Evolutionary conservation across 75 land plant species (phyloP).

Genomic region (Picea glauca): DNA sequence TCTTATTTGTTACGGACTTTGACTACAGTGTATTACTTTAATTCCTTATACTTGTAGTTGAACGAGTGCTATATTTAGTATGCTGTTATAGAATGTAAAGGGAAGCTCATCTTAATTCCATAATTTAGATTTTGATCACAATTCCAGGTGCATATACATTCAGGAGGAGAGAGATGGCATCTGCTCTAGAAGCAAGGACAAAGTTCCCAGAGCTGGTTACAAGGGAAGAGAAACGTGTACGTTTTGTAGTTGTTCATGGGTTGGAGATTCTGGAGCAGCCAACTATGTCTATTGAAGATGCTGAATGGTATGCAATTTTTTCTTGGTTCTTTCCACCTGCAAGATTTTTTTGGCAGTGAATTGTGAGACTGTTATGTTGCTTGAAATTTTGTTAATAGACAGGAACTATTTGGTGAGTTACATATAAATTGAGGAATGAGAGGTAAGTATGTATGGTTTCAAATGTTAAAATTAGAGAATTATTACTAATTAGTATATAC

Average conservation of each 20-base stretch:
- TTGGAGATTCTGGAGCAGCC: constrained; percentile 90
- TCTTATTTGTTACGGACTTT: background rate
- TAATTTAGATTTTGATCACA: background rate
- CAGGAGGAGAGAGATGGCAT: constrained; percentile 95
- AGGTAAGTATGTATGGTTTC: no score
- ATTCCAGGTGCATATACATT: constrained; percentile 54
- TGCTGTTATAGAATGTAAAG: background rate
- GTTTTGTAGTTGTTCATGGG: constrained; percentile 99
- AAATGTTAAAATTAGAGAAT: no score
- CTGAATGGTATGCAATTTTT: constrained; percentile 65
- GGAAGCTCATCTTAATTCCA: background rate
- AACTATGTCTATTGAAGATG: constrained; percentile 65
- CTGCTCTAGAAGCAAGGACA: constrained; percentile 92
- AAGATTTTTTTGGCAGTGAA: no score
- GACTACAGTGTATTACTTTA: background rate
- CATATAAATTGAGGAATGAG: no score
- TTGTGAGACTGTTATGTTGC: no score
- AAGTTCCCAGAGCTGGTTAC: constrained; percentile 94
- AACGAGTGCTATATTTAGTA: background rate
- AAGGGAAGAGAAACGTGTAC: constrained; percentile 98
- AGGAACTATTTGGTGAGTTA: no score
- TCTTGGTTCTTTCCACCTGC: background rate
- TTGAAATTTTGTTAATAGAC: no score
- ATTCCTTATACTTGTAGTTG: background rate
- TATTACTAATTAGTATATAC: no score